These are phyloP conservation scores for Coniochaeta sp. DNA, from an alignment of 2,329 filamentous ascomycete species.

Conservation along the genomic window DNA sequence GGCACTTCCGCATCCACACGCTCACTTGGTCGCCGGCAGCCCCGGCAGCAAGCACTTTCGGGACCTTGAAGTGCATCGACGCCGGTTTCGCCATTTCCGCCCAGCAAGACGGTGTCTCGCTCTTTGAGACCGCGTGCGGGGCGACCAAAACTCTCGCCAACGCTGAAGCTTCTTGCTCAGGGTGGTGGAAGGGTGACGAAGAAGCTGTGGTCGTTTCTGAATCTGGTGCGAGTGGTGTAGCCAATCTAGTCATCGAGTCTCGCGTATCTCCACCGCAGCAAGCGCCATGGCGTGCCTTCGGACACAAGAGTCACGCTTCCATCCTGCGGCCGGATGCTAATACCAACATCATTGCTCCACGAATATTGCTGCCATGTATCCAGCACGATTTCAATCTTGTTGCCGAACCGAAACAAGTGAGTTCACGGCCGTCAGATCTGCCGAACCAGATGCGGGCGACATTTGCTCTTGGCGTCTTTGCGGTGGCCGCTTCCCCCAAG, in stretches of 20 bases:
- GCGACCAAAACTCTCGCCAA: neutral
- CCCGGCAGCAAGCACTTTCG: neutral
- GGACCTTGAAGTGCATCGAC: neutral
- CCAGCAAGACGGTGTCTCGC: neutral
- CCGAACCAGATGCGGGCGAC: neutral
- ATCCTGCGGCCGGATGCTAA: neutral
- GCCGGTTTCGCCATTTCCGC: neutral
- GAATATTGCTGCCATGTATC: neutral
- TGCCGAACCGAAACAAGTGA: neutral
- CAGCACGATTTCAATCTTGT: neutral
- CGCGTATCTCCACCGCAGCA: neutral
- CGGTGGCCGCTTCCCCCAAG: neutral
- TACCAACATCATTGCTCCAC: neutral
- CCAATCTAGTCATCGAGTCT: neutral
- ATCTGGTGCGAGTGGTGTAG: neutral
- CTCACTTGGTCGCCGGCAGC: neutral
- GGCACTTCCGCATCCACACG: neutral
- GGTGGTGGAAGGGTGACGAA: neutral
- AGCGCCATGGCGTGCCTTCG: neutral
- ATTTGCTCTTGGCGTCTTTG: neutral
- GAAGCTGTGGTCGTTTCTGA: neutral
- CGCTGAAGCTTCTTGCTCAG: neutral
- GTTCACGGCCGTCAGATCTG: neutral
- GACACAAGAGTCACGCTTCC: neutral
- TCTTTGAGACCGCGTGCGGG: neutral